phyloP scores from a whole-genome alignment of 1,284 basidiomycete species.

The Boletellus dicymbophilus region DNA sequence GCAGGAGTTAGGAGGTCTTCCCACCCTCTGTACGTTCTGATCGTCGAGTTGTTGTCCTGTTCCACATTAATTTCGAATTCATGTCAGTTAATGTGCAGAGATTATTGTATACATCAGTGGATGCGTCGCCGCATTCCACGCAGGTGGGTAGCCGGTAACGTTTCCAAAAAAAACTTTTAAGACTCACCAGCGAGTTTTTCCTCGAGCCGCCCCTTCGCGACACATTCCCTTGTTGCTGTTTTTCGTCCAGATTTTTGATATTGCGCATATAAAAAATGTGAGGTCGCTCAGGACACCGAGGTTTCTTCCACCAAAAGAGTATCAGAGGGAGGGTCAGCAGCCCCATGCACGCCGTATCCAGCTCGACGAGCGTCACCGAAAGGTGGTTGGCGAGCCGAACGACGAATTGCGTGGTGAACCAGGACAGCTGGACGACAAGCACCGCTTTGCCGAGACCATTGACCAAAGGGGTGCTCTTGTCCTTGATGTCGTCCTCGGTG shows the following conservation, averaged over 20 bases:
- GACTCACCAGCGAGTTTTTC: no score
- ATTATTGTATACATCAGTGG: no score
- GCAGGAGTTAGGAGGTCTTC: neutral
- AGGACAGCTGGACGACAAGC: constrained; percentile 31
- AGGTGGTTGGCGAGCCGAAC: constrained; percentile 24
- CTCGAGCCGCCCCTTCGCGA: no score
- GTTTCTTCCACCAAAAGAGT: constrained; percentile 38
- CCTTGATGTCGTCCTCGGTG: constrained; percentile 28
- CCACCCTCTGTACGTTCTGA: neutral
- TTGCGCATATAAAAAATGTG: neutral
- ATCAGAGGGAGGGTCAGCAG: constrained; percentile 29
- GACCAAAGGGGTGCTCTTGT: constrained; percentile 32
- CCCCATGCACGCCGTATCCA: constrained; percentile 33
- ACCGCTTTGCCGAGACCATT: constrained; percentile 32
- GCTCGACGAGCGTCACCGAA: constrained; percentile 32
- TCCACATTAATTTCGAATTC: no score
- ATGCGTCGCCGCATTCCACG: no score
- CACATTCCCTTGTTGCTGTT: no score
- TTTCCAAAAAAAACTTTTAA: no score
- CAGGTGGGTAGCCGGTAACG: no score
- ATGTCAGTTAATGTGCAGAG: no score
- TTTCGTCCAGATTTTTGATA: no score
- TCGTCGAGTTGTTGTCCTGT: neutral
- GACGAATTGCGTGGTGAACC: constrained; percentile 35
- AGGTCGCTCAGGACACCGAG: constrained; percentile 14